Percentiles rank a stretch among this genome's conserved stretches.
phyloP scores from a whole-genome alignment of 176 grass and related monocot species.

The Avena atlantica region DNA sequence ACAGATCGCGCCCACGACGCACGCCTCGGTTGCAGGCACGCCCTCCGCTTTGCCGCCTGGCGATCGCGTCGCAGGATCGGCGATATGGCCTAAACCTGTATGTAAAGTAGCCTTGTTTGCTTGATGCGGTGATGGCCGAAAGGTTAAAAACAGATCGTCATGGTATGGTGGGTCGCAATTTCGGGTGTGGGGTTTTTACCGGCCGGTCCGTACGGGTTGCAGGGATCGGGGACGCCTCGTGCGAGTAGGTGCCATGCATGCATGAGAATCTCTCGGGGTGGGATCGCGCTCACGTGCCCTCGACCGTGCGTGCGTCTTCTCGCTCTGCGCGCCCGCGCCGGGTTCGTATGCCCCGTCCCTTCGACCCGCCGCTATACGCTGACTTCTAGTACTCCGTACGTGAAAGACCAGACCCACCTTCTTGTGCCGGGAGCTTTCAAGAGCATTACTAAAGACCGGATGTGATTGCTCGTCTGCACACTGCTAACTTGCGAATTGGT shows the following conservation, averaged over 20 bases:
- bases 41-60: background rate
- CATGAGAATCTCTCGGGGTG: background rate
- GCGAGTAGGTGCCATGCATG: background rate
- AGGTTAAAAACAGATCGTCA: constrained; percentile 4
- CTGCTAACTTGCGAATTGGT: no score
- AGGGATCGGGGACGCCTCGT: background rate
- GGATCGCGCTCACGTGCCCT: constrained; percentile 31
- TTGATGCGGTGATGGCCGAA: constrained; percentile 19
- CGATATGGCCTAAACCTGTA: constrained; percentile 27
- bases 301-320: background rate
- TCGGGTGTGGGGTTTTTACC: background rate
- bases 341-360: background rate
- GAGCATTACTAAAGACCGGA: no score
- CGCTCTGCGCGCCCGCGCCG: background rate
- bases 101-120: background rate
- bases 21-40: no score
- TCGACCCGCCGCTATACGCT: background rate
- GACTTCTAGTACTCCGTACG: background rate
- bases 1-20: background rate
- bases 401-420: no score
- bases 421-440: no score
- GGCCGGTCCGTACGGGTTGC: background rate
- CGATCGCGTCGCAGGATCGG: constrained; percentile 27
- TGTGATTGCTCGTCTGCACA: no score
- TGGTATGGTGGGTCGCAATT: background rate